Base-by-base conservation (phyloP, 345 rosid species). In the Eucalyptus curtisii region DNA sequence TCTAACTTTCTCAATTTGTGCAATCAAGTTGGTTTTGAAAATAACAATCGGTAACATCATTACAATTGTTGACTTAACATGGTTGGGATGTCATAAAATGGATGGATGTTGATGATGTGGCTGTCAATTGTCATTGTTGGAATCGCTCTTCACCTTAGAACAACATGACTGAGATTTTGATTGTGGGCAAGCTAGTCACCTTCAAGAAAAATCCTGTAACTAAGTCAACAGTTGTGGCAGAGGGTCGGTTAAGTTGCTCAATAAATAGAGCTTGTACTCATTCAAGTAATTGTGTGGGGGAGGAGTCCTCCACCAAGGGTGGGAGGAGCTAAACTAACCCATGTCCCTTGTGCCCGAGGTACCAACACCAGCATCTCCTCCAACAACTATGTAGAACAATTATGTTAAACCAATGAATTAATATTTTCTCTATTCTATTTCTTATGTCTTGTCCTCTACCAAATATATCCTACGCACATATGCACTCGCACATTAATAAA, bases 21-120 rank as follows among this genome's bases (percentile, higher is more conserved):
- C 0, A 6, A 64, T 59, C 4, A 59, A 59, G 15, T 59, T 0
- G 0, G 1, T 59, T 27, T 27, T 13, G 8, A 6, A 1, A 59
- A 59, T 59, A 27, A 12, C 68, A 57, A 57, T 0, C 0, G 0
- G 8, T 57, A 25, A 57, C 30, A 25, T 7, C 30, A 57, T 0
- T 25, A 10, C 0, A 25, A 24, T 57, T 57, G 64, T 25, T 25
- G n/a, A 57, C 64, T 57, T 57, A 57, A 25, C 0, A 0, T 57
- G 7, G 30, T 2, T 24, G 64, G 25, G n/a, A 5, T 55, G 64
- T 25, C n/a, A 24, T 57, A 57, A 57, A 57, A 57, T 57, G 30
- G 0, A 57, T 22, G 13, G 64, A 57, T 10, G 25, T 57, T 0
- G 64, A 11, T 10, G 7, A 57, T 57, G 30, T 57, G 64, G 7